These are phyloP conservation scores for Globisporangium rhizosaccharum DNA, from an alignment of 352 stramenopile species.

Conservation along the genomic window DNA sequence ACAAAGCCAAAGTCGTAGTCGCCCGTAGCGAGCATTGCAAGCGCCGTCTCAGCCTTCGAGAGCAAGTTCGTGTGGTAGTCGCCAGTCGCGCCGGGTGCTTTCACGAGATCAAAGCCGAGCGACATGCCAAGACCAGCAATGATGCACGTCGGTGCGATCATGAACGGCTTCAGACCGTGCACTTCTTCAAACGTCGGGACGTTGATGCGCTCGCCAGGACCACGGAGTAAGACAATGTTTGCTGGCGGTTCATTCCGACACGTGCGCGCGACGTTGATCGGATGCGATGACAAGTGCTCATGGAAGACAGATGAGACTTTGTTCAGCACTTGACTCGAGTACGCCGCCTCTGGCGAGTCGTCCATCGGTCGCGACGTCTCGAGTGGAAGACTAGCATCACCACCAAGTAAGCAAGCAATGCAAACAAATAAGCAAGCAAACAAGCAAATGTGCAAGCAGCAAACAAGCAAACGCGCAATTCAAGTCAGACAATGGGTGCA, in stretches of 20 bases:
- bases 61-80: constrained; percentile 83
- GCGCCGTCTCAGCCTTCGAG: constrained; percentile 71
- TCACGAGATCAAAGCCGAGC: constrained; percentile 69
- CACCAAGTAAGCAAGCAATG: no score
- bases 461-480: constrained; percentile 2
- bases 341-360: constrained; percentile 54
- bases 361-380: constrained; percentile 55
- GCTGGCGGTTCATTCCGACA: constrained; percentile 50
- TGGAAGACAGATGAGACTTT: constrained; percentile 69
- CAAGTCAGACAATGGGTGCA: background rate
- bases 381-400: constrained; percentile 45
- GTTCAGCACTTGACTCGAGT: constrained; percentile 80
- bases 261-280: constrained; percentile 69
- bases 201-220: constrained; percentile 80
- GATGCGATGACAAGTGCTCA: constrained; percentile 50
- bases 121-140: constrained; percentile 86
- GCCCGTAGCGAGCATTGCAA: constrained; percentile 32
- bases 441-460: constrained; percentile 1
- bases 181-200: constrained; percentile 78
- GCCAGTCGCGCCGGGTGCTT: constrained; percentile 65
- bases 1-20: constrained; percentile 80
- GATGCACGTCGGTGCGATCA: constrained; percentile 87
- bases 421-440: background rate
- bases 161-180: constrained; percentile 79
- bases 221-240: constrained; percentile 83